A percentile compares a stretch with the other conserved stretches of the same genome.
Evolutionary conservation across 106 monocot genomes (phyloP).

Genomic region (Dendrobium officinale): DNA sequence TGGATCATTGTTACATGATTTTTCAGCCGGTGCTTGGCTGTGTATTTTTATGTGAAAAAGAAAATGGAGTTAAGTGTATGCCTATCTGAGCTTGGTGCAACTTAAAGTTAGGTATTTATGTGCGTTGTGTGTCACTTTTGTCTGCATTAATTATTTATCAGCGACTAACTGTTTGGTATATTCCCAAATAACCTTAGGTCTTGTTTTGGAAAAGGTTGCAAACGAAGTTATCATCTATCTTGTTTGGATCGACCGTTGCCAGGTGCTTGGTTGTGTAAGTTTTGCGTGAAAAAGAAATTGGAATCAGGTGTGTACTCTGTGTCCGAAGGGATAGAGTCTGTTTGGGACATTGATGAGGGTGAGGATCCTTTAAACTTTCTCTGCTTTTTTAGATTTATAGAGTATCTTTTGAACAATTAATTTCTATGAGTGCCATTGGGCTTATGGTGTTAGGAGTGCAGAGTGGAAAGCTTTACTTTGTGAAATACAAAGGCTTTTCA

Average conservation of each 20-base stretch:
- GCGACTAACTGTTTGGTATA: not conserved
- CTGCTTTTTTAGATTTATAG: not conserved
- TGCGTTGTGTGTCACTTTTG: not conserved
- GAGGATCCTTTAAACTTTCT: conserved; percentile 7
- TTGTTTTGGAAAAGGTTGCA: conserved; percentile 73
- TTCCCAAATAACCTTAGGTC: conserved; percentile 27
- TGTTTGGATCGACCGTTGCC: conserved; percentile 53
- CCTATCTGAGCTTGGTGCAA: not conserved
- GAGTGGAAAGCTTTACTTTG: conserved; percentile 54
- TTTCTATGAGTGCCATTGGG: conserved; percentile 14
- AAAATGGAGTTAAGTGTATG: no score
- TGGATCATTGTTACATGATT: not conserved
- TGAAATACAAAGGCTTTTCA: conserved; percentile 71
- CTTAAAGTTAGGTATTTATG: not conserved
- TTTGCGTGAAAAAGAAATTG: conserved; percentile 54
- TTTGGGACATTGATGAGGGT: conserved; percentile 57
- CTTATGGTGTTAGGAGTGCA: conserved; percentile 24
- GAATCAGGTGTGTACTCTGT: conserved; percentile 51
- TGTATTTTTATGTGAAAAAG: conserved; percentile 1
- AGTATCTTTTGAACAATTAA: not conserved
- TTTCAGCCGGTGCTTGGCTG: not conserved
- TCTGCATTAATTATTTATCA: not conserved
- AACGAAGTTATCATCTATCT: conserved; percentile 58
- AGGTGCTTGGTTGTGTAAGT: conserved; percentile 56
- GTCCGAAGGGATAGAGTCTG: conserved; percentile 56